A percentile compares a stretch with the other conserved stretches of the same genome.
Conservation (phyloP, 2,329 filamentous ascomycete species). For the Fusarium globosum region DNA sequence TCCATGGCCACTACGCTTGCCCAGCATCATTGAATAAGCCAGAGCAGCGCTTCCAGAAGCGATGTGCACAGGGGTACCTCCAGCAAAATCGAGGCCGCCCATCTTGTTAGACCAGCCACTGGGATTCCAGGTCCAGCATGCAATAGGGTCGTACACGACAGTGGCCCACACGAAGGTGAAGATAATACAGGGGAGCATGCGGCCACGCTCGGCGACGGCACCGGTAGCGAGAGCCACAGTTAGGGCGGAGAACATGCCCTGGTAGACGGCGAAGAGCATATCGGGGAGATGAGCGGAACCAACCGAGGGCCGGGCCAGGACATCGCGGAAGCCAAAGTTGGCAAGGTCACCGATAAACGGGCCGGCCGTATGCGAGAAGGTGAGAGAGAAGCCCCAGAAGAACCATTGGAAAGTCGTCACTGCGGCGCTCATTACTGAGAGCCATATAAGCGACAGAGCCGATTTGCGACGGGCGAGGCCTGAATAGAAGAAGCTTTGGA, state of each 20-base stretch:
- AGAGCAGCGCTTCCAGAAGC: constrained; percentile 84
- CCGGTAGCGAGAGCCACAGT: constrained; percentile 87
- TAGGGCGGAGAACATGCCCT: constrained; percentile 89
- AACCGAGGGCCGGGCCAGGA: constrained; percentile 80
- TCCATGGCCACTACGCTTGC: constrained; percentile 84
- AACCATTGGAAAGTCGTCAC: constrained; percentile 94
- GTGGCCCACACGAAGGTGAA: constrained; percentile 97
- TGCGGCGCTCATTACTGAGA: constrained; percentile 86
- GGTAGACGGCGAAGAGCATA: constrained; percentile 85
- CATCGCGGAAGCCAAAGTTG: constrained; percentile 83
- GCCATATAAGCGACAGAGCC: constrained; percentile 88
- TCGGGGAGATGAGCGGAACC: constrained; percentile 81
- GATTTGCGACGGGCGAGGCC: constrained; percentile 90
- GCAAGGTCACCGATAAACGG: constrained; percentile 81
- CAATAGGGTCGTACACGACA: constrained; percentile 90
- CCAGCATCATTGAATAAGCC: constrained; percentile 91
- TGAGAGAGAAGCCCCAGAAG: constrained; percentile 88
- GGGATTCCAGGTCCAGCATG: constrained; percentile 95
- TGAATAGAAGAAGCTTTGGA: constrained; percentile 83
- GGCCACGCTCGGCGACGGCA: constrained; percentile 85
- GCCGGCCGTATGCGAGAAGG: constrained; percentile 82
- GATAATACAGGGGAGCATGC: constrained; percentile 87
- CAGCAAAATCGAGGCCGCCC: constrained; percentile 88
- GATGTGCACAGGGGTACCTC: constrained; percentile 91
- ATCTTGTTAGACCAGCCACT: constrained; percentile 82